phyloP scores from a whole-genome alignment of 139 green algal genomes.

The Chlorella vulgaris region DNA sequence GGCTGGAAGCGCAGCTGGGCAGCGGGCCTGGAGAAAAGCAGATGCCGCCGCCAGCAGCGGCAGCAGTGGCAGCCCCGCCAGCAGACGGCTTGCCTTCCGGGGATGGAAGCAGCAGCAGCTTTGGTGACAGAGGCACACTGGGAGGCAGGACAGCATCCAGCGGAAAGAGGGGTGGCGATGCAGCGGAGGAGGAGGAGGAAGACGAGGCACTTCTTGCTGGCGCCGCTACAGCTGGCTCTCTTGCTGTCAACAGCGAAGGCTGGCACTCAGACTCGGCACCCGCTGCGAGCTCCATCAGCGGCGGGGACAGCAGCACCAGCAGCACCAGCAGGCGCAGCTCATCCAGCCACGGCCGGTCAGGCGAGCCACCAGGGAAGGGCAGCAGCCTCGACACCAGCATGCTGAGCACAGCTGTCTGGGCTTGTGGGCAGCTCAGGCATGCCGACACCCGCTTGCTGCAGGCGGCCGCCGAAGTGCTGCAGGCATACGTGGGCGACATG shows the following conservation, averaged over 20 bases:
- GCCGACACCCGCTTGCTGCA: neutral
- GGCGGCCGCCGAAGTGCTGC: neutral
- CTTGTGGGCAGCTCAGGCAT: slow-evolving; percentile 21
- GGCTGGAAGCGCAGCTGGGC: neutral
- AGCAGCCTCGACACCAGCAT: neutral
- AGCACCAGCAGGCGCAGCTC: neutral
- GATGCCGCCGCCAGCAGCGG: neutral
- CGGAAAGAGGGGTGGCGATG: neutral
- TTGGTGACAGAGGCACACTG: too few species aligned
- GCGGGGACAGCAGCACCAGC: neutral
- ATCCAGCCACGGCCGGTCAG: too few species aligned
- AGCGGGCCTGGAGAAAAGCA: neutral
- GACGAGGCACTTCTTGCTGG: too few species aligned
- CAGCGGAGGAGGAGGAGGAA: neutral
- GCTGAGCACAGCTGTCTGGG: slow-evolving; percentile 24
- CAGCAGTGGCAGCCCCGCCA: neutral
- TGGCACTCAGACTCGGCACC: neutral
- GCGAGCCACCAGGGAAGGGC: neutral
- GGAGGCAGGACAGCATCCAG: too few species aligned
- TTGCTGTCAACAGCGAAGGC: neutral
- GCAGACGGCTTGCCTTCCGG: too few species aligned
- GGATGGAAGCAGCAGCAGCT: too few species aligned
- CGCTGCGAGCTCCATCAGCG: too few species aligned
- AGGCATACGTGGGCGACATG: neutral
- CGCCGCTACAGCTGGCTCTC: too few species aligned